These are phyloP conservation scores for Aurantiochytrium sp. DNA, from an alignment of 108 stramenopile genomes.

Conservation along the genomic window DNA sequence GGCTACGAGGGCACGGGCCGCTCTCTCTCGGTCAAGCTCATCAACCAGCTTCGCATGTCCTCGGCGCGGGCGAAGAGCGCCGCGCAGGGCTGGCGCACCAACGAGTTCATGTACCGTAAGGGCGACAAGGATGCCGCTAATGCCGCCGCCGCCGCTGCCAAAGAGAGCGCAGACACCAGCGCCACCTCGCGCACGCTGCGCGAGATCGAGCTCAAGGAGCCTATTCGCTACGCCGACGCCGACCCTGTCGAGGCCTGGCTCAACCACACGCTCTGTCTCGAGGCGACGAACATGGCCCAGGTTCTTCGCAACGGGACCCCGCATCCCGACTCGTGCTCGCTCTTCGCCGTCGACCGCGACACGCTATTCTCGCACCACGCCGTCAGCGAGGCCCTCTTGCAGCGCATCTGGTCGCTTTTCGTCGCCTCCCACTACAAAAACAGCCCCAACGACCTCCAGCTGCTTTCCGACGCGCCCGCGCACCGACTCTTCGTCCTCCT, in stretches of 20 bases:
- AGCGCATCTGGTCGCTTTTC: conserved; percentile 93
- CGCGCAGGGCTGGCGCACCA: conserved; percentile 35
- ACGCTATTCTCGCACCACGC: conserved; percentile 96
- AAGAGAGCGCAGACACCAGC: conserved; percentile 9
- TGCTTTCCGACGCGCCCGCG: conserved; percentile 96
- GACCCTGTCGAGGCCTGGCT: conserved; percentile 94
- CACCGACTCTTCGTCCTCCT: conserved; percentile 92
- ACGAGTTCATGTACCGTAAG: conserved; percentile 29
- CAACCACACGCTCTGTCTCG: conserved; percentile 87
- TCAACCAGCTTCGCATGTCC: conserved; percentile 82
- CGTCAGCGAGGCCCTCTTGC: conserved; percentile 91
- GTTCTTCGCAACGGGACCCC: conserved; percentile 72
- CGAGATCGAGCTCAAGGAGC: conserved; percentile 82
- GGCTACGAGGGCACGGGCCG: conserved; percentile 99
- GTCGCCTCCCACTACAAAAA: conserved; percentile 99
- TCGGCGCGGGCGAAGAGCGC: conserved; percentile 48
- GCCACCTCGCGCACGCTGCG: conserved; percentile 57
- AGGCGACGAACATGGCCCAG: conserved; percentile 50
- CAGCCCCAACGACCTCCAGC: conserved; percentile 95
- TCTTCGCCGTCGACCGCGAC: conserved; percentile 94
- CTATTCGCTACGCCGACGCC: conserved; percentile 85
- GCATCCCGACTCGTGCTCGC: conserved; percentile 84
- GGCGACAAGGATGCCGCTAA: conserved; percentile 53
- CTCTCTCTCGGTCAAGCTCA: conserved; percentile 89
- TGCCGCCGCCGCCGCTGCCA: conserved; percentile 55